These are phyloP conservation scores for Scenedesmus sp. DNA, from an alignment of 163 green algal genomes.

Conservation along the genomic window DNA sequence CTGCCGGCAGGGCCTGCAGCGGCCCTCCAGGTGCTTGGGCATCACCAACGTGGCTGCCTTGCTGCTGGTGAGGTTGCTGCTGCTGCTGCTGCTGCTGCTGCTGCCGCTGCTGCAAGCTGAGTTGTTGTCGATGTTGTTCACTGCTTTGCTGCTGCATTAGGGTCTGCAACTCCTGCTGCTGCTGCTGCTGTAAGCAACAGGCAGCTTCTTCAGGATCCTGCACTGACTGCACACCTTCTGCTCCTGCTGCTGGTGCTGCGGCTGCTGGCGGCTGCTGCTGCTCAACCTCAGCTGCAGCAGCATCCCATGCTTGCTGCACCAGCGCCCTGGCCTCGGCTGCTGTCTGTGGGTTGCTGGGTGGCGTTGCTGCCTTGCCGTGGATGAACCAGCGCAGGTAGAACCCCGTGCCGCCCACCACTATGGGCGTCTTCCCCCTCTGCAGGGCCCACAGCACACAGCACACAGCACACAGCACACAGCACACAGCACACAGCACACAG, in stretches of 20 bases:
- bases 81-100: background rate
- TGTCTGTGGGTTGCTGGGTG: constrained; percentile 63
- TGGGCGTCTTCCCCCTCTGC: constrained; percentile 82
- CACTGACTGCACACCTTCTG: background rate
- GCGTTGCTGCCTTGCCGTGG: constrained; percentile 82
- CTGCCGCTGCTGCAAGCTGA: constrained; percentile 9
- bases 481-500: background rate
- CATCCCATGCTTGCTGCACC: constrained; percentile 52
- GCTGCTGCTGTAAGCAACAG: background rate
- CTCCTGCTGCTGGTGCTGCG: constrained; percentile 15
- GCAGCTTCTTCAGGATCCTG: background rate
- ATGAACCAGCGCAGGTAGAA: constrained; percentile 97
- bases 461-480: background rate
- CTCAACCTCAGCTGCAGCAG: background rate
- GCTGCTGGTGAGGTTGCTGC: background rate
- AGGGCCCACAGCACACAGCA: background rate
- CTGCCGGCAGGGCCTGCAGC: background rate
- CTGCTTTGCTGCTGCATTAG: background rate
- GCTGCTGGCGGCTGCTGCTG: background rate
- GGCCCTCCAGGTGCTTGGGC: background rate
- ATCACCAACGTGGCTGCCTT: background rate
- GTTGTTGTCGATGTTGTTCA: constrained; percentile 25
- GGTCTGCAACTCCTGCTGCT: constrained; percentile 30
- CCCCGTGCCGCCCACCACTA: constrained; percentile 96
- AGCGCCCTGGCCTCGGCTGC: constrained; percentile 47